A percentile compares a stretch with the other conserved stretches of the same genome.
phyloP scores from a whole-genome alignment of 805 yeast genomes.

The Debaryomyces prosopidis region DNA sequence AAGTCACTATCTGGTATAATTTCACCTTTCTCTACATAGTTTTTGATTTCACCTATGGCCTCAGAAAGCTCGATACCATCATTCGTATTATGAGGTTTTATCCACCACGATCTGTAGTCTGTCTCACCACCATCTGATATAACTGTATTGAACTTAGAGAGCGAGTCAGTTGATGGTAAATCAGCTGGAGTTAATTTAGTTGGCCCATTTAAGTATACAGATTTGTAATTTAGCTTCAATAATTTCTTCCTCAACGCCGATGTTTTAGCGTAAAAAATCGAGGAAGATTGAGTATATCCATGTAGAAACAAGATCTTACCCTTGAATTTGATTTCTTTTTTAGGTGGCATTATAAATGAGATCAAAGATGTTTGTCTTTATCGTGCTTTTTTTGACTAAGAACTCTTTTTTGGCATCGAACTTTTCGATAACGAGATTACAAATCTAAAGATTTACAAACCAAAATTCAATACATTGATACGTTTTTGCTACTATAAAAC shows the following conservation, averaged over 20 bases:
- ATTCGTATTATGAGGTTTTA: constrained; percentile 43
- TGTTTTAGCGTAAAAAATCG: constrained; percentile 82
- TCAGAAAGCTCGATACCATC: constrained; percentile 50
- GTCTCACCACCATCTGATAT: constrained; percentile 34
- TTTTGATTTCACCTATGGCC: constrained; percentile 48
- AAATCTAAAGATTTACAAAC: no score
- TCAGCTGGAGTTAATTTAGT: constrained; percentile 62
- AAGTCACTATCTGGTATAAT: constrained; percentile 29
- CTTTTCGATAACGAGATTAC: no score
- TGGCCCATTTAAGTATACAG: constrained; percentile 82
- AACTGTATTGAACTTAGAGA: constrained; percentile 47
- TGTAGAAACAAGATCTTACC: constrained; percentile 80
- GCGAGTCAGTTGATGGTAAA: constrained; percentile 67
- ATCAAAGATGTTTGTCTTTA: no score
- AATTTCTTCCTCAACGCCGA: constrained; percentile 83
- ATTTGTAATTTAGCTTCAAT: constrained; percentile 62
- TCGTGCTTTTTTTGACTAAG: no score
- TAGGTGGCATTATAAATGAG: background rate
- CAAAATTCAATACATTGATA: no score
- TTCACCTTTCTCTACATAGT: constrained; percentile 60
- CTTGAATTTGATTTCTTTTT: constrained; percentile 13
- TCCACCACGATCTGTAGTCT: constrained; percentile 75
- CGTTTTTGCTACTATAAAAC: constrained; percentile 6
- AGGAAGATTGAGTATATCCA: constrained; percentile 86
- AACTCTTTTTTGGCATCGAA: no score